Percentiles rank a stretch among this genome's conserved stretches.
phyloP scores from a whole-genome alignment of 306 rosid species.

The Rosa persica region DNA sequence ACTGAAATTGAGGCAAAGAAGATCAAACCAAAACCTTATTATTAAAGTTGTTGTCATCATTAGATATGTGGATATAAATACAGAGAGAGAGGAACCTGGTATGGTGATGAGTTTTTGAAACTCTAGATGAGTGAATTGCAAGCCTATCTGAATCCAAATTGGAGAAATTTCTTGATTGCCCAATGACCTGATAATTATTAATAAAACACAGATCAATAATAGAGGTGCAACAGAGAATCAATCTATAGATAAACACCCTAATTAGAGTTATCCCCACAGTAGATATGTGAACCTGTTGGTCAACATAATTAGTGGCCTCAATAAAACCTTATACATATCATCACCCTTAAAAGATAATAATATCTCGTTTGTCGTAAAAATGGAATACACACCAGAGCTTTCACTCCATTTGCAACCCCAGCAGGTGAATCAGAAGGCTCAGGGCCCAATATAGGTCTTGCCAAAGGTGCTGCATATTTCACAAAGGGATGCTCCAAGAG shows the following conservation, averaged over 20 bases:
- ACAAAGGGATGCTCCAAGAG: conserved; percentile 94
- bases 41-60: conserved; percentile 10
- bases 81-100: conserved; percentile 59
- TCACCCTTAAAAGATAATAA: background rate
- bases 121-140: conserved; percentile 88
- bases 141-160: conserved; percentile 79
- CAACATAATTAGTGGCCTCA: background rate
- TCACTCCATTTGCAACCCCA: conserved; percentile 60
- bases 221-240: background rate
- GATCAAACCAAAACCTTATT: conserved; percentile 32
- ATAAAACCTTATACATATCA: background rate
- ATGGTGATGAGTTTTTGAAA: conserved; percentile 58
- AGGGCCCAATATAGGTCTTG: conserved; percentile 50
- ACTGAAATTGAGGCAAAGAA: conserved; percentile 50
- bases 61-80: background rate
- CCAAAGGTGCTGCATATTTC: conserved; percentile 62
- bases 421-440: conserved; percentile 54
- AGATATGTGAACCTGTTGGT: background rate
- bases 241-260: background rate
- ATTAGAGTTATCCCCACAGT: background rate
- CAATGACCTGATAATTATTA: conserved; percentile 55
- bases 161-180: conserved; percentile 58
- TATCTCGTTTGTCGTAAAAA: background rate
- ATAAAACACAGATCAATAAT: background rate
- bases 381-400: conserved; percentile 53